Percentiles rank a stretch among this genome's conserved stretches.
phyloP scores from a whole-genome alignment of 106 monocot genomes.

The Platanthera guangdongensis region DNA sequence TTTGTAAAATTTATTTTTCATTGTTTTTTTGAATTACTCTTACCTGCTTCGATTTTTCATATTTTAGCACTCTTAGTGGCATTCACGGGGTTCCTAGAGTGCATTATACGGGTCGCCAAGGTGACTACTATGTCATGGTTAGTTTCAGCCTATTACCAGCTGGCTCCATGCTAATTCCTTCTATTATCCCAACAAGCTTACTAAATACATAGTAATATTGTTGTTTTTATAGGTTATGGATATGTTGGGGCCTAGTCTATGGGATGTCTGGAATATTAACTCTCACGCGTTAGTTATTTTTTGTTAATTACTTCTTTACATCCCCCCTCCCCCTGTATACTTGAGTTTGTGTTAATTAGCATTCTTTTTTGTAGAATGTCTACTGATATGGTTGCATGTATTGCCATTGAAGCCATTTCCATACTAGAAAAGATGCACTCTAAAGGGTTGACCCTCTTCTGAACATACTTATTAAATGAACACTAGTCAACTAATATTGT shows the following conservation, averaged over 20 bases:
- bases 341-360: not conserved
- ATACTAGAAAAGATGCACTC: conserved; percentile 77
- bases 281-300: conserved; percentile 48
- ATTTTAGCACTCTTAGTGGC: conserved; percentile 67
- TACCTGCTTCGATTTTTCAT: not conserved
- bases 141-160: not conserved
- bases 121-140: conserved; percentile 94
- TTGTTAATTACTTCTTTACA: not conserved
- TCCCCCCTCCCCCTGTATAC: not conserved
- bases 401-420: conserved; percentile 69
- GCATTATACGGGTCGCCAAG: conserved; percentile 88
- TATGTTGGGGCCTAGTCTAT: conserved; percentile 84
- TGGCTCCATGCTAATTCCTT: not conserved
- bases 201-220: not conserved
- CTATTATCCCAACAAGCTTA: not conserved
- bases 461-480: not conserved
- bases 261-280: conserved; percentile 84
- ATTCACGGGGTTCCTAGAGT: conserved; percentile 92
- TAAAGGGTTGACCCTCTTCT: conserved; percentile 35
- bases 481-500: not conserved
- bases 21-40: not conserved
- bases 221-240: conserved; percentile 64
- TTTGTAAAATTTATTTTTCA: conserved; percentile 1
- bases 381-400: conserved; percentile 71
- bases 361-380: conserved; percentile 41